Evolutionary conservation across 1,284 basidiomycete genomes (phyloP).

Genomic region (Entoloma clypeatum): DNA sequence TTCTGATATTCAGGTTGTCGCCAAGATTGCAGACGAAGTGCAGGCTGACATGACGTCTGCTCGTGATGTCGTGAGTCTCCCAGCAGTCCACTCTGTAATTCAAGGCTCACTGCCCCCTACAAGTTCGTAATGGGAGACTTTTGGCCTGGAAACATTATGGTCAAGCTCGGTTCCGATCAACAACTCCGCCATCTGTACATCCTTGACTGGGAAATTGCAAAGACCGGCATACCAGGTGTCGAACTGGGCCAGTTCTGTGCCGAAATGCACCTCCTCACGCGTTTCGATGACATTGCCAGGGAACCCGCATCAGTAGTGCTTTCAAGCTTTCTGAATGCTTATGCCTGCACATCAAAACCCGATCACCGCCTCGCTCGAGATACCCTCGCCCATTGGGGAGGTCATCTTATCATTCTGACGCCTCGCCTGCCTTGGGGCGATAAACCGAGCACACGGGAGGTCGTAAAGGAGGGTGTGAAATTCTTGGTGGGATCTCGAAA

Average conservation of each 20-base stretch:
- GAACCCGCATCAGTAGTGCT: conserved; percentile 29
- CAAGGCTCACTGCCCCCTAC: background rate
- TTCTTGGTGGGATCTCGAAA: conserved; percentile 35
- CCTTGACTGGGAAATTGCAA: conserved; percentile 55
- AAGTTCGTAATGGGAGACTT: conserved; percentile 50
- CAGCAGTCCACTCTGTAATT: background rate
- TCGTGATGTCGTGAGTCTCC: conserved; percentile 27
- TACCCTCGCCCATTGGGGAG: conserved; percentile 41
- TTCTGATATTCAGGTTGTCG: conserved; percentile 31
- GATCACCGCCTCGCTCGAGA: conserved; percentile 16
- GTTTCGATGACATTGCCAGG: conserved; percentile 35
- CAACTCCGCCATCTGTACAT: conserved; percentile 36
- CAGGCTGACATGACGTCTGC: conserved; percentile 31
- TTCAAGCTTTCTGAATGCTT: conserved; percentile 37
- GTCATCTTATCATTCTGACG: conserved; percentile 43
- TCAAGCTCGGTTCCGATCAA: conserved; percentile 25
- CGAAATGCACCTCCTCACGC: conserved; percentile 42
- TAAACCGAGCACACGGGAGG: conserved; percentile 36
- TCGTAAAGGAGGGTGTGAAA: conserved; percentile 41
- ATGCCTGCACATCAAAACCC: conserved; percentile 25
- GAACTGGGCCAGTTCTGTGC: conserved; percentile 56
- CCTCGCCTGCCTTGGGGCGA: conserved; percentile 40
- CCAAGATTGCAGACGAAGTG: conserved; percentile 30
- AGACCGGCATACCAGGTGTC: conserved; percentile 44
- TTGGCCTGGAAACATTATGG: conserved; percentile 56